Base-by-base conservation (phyloP, 148 eudicot genomes). In the Bassia scoparia region DNA sequence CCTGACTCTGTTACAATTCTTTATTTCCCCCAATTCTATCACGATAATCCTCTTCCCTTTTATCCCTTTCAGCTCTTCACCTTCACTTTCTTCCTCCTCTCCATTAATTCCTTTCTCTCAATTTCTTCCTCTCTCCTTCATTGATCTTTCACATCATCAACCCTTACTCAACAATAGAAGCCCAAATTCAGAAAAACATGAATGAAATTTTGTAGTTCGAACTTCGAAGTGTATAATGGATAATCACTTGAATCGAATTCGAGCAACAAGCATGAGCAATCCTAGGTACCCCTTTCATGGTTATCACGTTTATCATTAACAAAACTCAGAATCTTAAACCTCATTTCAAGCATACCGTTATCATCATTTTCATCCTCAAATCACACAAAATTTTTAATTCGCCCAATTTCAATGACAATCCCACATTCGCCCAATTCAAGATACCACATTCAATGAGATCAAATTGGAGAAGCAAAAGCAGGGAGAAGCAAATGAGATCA, bases 201-300 rank as follows among this genome's bases (percentile, higher is more conserved):
- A 55, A 55, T 41, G 5, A 6, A 5, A 5, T 14, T 41, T 41
- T 14, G 9, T 41, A 41, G 12, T n/a, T n/a, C n/a, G n/a, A n/a
- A n/a, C n/a, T n/a, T n/a, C n/a, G n/a, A n/a, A n/a, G n/a, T n/a
- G n/a, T 41, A 41, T 17, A 62, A 62, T 62, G 67, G 67, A 20
- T 41, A 67, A 48, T 43, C 34, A 23, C 56, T 4, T 61, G 9
- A 61, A 33, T 27, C 17, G 38, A 6, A 12, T 17, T 9, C 24
- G 20, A 61, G 37, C 43, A 56, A 18, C 10, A 16, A 54, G 29
- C 53, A 3, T 80, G 82, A 64, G 13, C 68, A 80, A 38, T 70
- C 48, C 68, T 27, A 79, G 66, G 43, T 27, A 53, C 79, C 78
- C 13, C 17, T 75, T 44, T 80, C 79, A 70, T 75, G 75, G 82